Conservation (phyloP, 352 stramenopile species). For the Globisporangium yorkense region DNA sequence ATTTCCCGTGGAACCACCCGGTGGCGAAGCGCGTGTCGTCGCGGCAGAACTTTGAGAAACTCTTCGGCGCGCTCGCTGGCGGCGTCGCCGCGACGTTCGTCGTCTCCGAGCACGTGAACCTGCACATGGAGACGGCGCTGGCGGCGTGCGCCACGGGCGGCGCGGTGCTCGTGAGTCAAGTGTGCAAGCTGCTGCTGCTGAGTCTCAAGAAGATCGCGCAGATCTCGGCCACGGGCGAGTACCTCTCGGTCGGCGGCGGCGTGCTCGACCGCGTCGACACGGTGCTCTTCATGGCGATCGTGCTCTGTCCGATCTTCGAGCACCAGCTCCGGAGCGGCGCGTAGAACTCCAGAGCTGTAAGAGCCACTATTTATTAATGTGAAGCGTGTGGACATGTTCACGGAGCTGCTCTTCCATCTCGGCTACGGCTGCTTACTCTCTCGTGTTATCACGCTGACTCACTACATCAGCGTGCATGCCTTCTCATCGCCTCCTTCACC, state of each 20-base stretch:
- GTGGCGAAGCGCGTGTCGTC: slow-evolving; percentile 41
- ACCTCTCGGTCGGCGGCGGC: slow-evolving; percentile 39
- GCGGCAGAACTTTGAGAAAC: slow-evolving; percentile 54
- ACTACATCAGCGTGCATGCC: slow-evolving; percentile 9
- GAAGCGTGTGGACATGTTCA: no score
- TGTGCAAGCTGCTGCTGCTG: slow-evolving; percentile 51
- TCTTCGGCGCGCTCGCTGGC: slow-evolving; percentile 36
- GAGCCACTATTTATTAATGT: no score
- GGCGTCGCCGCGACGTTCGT: slow-evolving; percentile 29
- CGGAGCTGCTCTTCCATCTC: no score
- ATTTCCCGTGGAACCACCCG: slow-evolving; percentile 55
- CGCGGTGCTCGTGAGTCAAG: slow-evolving; percentile 37
- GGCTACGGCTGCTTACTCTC: no score
- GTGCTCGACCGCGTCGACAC: slow-evolving; percentile 55
- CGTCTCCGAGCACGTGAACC: slow-evolving; percentile 24
- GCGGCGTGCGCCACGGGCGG: slow-evolving; percentile 25
- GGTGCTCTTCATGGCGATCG: slow-evolving; percentile 48
- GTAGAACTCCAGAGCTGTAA: no score
- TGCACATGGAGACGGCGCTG: slow-evolving; percentile 24
- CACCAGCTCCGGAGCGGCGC: slow-evolving; percentile 10
- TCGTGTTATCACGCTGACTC: neutral
- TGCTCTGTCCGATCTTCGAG: slow-evolving; percentile 49
- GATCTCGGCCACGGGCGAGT: slow-evolving; percentile 33
- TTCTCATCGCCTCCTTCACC: slow-evolving; percentile 8
- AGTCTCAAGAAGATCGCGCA: slow-evolving; percentile 62